Evolutionary conservation across 1,284 basidiomycete genomes (phyloP), one percentile per base, ranked within the genome.

Genomic region (Fomitopsis schrenkii): DNA sequence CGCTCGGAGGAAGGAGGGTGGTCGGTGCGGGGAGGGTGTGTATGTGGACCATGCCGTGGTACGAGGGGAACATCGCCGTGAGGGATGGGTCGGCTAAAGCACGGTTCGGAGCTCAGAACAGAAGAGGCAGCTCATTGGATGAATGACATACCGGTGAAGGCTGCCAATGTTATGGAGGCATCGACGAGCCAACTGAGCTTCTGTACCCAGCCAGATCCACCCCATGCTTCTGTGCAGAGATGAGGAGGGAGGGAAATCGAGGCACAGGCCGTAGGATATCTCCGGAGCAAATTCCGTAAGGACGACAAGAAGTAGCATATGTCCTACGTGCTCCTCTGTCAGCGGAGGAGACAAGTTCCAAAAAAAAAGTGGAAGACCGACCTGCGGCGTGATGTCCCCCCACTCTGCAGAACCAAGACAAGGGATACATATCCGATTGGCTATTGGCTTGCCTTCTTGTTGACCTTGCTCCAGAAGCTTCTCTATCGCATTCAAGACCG

Each of bases 171-270:
- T 55, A 97, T 79, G 44, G 86, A 83, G 8, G 84, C 87, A 74
- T 97, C 94, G 3, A 86, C 83, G 33, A 86, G 72, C 91, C 93
- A 94, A 8, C 88, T 83, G n/a, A 96, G 73, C 69, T 88, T 89
- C 59, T 89, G 82, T 17, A 87, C 73, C 88, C 92, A 93, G 1
- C 85, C 88, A 36, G 78, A 68, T 17, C 83, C 86, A 48, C 79
- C 83, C 81, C 81, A 85, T n/a, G 69, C 67, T 56, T 84, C 85
- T 59, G 76, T 72, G 44, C 83, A 87, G 19, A 86, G 58, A 65
- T 86, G 79, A 22, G 88, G 78, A 0, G 89, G 83, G 15, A 96
- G 76, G 57, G 85, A 86, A 38, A 94, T 73, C 40, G 90, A 82
- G 4, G 85, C 90, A 66, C 90, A 88, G 1, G 81, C 83, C 55